Evolutionary conservation across 2,329 filamentous ascomycete species (phyloP).

Genomic region (Zymoseptoria passerinii): DNA sequence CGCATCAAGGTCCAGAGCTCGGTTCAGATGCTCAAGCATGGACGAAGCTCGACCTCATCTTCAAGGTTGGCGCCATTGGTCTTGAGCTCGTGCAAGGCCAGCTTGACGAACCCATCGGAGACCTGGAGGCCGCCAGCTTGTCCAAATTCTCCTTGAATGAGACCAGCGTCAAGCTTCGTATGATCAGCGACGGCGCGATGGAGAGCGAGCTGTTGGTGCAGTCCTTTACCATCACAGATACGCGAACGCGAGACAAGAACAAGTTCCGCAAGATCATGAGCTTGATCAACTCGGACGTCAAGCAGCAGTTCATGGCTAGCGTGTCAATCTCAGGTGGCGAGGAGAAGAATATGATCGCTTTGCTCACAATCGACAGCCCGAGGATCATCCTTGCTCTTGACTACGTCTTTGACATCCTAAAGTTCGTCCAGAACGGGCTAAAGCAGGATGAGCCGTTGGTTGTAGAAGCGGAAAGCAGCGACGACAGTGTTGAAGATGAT

Average conservation of each 20-base stretch:
- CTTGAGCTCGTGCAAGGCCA: conserved; percentile 76
- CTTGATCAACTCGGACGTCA: conserved; percentile 82
- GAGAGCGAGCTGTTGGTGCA: conserved; percentile 91
- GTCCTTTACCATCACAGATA: conserved; percentile 91
- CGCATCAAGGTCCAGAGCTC: conserved; percentile 53
- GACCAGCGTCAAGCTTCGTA: conserved; percentile 81
- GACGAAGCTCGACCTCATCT: conserved; percentile 89
- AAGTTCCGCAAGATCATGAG: conserved; percentile 99
- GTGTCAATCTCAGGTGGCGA: conserved; percentile 82
- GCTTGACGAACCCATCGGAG: conserved; percentile 67
- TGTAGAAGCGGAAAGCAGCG: conserved; percentile 48
- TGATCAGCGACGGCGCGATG: conserved; percentile 83
- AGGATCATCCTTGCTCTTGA: conserved; percentile 91
- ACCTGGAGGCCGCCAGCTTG: conserved; percentile 69
- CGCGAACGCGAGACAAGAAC: conserved; percentile 63
- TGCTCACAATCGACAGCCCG: conserved; percentile 90
- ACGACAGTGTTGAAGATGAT: conserved; percentile 48
- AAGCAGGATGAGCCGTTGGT: conserved; percentile 48
- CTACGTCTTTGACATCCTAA: conserved; percentile 83
- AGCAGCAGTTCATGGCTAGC: conserved; percentile 96
- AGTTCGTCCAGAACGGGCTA: conserved; percentile 67
- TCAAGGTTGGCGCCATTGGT: conserved; percentile 79
- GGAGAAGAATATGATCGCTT: conserved; percentile 74
- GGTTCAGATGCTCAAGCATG: conserved; percentile 62
- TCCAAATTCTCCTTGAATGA: conserved; percentile 93